Conservation (phyloP, 1,284 basidiomycete genomes). For the Trichosporon asahii region DNA sequence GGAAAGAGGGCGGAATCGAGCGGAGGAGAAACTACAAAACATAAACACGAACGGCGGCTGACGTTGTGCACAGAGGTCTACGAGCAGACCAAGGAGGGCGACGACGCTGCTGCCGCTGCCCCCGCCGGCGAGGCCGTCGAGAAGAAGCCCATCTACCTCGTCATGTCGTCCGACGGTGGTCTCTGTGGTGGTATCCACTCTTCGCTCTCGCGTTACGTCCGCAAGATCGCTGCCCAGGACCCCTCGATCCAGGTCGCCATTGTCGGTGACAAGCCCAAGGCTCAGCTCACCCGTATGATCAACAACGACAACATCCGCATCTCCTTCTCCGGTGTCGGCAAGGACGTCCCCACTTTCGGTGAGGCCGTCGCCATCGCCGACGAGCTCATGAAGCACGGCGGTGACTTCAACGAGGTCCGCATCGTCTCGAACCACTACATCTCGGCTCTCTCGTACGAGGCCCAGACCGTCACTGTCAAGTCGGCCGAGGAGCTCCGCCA, state of each 20-base stretch:
- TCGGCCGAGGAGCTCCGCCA: conserved; percentile 74
- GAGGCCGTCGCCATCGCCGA: conserved; percentile 94
- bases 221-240: conserved; percentile 59
- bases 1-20: neutral
- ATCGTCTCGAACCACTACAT: conserved; percentile 95
- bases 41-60: neutral
- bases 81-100: conserved; percentile 58
- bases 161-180: conserved; percentile 97
- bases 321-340: conserved; percentile 96
- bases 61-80: conserved; percentile 68
- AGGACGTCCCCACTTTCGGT: conserved; percentile 93
- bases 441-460: conserved; percentile 89
- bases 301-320: conserved; percentile 66
- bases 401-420: conserved; percentile 80
- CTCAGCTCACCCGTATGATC: conserved; percentile 73
- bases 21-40: neutral
- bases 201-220: conserved; percentile 85
- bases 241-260: conserved; percentile 71
- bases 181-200: conserved; percentile 99
- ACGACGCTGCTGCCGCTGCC: conserved; percentile 51
- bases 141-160: conserved; percentile 79
- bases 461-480: conserved; percentile 70
- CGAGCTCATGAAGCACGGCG: conserved; percentile 79
- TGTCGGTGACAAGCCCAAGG: conserved; percentile 97
- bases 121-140: conserved; percentile 52